These are phyloP conservation scores for Eragrostis nindensis DNA, from an alignment of 176 grass and related monocot genomes.

Conservation along the genomic window DNA sequence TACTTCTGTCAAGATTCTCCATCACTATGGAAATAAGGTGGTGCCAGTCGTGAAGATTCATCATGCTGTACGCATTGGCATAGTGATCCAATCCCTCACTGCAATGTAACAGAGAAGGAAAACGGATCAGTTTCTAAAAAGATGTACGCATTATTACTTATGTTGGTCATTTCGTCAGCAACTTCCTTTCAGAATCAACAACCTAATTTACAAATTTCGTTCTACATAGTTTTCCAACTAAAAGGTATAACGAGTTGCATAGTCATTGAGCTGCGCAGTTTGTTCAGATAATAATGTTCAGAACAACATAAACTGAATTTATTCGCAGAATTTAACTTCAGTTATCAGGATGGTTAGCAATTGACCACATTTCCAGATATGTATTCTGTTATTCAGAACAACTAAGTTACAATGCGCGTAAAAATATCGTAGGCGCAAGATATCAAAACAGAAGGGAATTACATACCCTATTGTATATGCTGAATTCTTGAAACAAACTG, in stretches of 20 bases:
- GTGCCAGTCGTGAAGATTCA: too few species aligned
- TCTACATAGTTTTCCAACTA: slow-evolving; percentile 5
- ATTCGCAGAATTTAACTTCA: not conserved
- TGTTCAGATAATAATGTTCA: not conserved
- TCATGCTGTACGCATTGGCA: too few species aligned
- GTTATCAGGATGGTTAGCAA: not conserved
- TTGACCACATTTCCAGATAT: not conserved
- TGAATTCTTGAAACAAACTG: not conserved
- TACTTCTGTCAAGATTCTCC: not conserved
- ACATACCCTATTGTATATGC: not conserved
- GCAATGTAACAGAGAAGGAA: not conserved
- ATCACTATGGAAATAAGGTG: not conserved
- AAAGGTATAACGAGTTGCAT: not conserved
- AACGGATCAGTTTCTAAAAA: not conserved
- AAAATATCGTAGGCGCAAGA: not conserved
- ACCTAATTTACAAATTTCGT: not conserved
- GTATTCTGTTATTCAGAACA: too few species aligned
- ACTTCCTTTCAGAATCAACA: not conserved
- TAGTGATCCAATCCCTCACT: not conserved
- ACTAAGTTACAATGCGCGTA: not conserved
- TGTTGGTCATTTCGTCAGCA: not conserved
- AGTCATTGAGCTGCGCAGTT: too few species aligned
- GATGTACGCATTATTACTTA: not conserved
- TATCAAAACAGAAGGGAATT: not conserved
- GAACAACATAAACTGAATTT: not conserved